Base-by-base conservation (phyloP, 495 filamentous ascomycete species). In the Bacidia rubella region DNA sequence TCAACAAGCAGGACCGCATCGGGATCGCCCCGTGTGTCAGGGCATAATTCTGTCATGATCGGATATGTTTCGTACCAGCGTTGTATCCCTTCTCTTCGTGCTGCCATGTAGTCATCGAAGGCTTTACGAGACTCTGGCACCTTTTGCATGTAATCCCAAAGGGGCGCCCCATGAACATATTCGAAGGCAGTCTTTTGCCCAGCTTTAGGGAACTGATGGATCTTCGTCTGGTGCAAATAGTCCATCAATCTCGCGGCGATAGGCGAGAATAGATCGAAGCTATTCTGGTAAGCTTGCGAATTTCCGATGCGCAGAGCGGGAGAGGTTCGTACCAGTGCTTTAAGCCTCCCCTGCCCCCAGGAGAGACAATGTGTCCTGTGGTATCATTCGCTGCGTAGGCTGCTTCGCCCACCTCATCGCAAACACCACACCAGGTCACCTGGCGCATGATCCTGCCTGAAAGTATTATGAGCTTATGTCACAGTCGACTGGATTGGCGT, bases 1-100 rank as follows among this genome's bases (percentile, higher is more conserved):
- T 71, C 68, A 7, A 73, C 68, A 7, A 73, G 25, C 23, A 73
- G 65, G 2, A 66, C 62, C 0, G 63, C 58, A 1, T 68, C 64
- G n/a, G 19, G n/a, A 41, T 50, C 53, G 15, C n/a, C 23, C 29
- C 49, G 27, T 7, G 58, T 53, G n/a, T 57, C 57, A 21, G 61
- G 57, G 0, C 53, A 60, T 39, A 57, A 43, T 0, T 53, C 57
- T 3, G 47, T 41, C 0, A 59, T 47, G 1, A 62, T 53, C 1
- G 54, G 54, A 51, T 62, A 54, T 25, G 61, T 62, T 11, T 63
- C 57, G 43, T 60, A 62, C 61, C 63, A 65, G 22, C 55, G 54
- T 5, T 55, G 57, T 35, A 64, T 54, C 19, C 57, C 52, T 26
- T 57, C 55, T 22, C 63, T 57, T 41, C 61, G 59, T 15, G 54